Evolutionary conservation across 208 protist genomes (phyloP).

Genomic region (Wallacemonas sp.): DNA sequence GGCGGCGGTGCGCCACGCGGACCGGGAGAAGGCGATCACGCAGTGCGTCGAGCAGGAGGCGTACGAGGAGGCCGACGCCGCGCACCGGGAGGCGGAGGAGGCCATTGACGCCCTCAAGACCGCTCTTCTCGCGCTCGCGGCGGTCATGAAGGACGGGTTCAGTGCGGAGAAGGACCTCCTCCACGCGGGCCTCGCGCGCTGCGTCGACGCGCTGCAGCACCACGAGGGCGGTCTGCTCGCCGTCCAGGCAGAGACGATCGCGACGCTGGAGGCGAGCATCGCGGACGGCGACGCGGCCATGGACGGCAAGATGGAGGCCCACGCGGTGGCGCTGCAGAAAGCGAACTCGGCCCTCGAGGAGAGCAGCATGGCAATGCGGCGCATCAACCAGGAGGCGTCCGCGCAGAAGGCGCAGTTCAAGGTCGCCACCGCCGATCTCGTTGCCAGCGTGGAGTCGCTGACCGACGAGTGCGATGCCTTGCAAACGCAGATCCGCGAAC

Average conservation of each 20-base stretch:
- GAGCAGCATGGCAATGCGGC: conserved; percentile 12
- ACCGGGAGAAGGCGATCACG: conserved; percentile 25
- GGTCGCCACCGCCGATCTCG: conserved; percentile 14
- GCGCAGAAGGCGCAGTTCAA: conserved; percentile 16
- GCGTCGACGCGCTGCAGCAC: conserved; percentile 13
- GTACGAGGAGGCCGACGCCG: conserved; percentile 35
- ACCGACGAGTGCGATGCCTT: conserved; percentile 20
- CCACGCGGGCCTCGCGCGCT: neutral
- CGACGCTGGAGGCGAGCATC: conserved; percentile 7
- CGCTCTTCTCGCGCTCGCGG: neutral
- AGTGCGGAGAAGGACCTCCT: conserved; percentile 12
- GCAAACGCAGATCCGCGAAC: conserved; percentile 25
- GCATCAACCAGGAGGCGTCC: conserved; percentile 17
- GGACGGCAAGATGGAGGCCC: conserved; percentile 7
- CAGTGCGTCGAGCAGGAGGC: conserved; percentile 30
- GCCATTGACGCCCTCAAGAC: conserved; percentile 12
- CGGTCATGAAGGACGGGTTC: neutral
- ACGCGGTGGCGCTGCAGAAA: conserved; percentile 22
- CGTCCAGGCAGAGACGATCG: conserved; percentile 28
- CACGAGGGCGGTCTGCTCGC: conserved; percentile 27
- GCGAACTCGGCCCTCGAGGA: conserved; percentile 20
- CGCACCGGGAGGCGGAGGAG: conserved; percentile 21
- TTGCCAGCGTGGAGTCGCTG: conserved; percentile 18
- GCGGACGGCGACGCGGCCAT: conserved; percentile 8
- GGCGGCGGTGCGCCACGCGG: neutral